These are phyloP conservation scores for Pleodorina starrii DNA, from an alignment of 139 green algal species.

Conservation along the genomic window DNA sequence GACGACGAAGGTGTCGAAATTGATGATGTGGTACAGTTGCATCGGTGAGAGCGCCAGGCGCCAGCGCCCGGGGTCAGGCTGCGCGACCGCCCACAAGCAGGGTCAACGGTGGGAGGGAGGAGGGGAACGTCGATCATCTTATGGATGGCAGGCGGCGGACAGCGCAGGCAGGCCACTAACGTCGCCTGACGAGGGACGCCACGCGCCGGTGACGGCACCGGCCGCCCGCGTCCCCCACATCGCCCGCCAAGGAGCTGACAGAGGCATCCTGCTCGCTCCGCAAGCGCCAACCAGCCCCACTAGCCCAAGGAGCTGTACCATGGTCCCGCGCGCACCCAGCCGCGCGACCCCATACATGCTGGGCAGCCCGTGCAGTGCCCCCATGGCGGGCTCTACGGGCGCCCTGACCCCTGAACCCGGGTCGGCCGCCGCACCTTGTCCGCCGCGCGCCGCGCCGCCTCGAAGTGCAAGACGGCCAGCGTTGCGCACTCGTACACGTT, in stretches of 20 bases:
- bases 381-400: not conserved
- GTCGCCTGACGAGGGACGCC: not conserved
- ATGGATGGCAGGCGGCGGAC: too few relatives aligned
- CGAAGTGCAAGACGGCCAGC: not conserved
- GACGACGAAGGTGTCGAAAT: not conserved
- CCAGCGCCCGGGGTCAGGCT: not conserved
- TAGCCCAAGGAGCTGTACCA: not conserved
- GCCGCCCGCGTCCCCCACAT: not conserved
- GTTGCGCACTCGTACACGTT: slow-evolving; percentile 1
- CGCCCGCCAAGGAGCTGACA: too few relatives aligned
- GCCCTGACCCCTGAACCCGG: not conserved
- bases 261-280: not conserved
- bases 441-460: not conserved
- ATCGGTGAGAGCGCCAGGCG: not conserved
- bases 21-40: not conserved
- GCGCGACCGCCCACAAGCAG: not conserved
- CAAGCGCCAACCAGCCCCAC: not conserved
- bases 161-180: too few relatives aligned
- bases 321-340: not conserved
- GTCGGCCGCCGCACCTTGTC: not conserved
- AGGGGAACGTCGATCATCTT: not conserved
- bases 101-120: not conserved
- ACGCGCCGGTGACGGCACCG: not conserved
- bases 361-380: not conserved
- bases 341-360: not conserved